A percentile compares a stretch with the other conserved stretches of the same genome.
These are phyloP conservation scores for Amorphotheca resinae DNA, from an alignment of 495 filamentous ascomycete species.

Conservation along the genomic window DNA sequence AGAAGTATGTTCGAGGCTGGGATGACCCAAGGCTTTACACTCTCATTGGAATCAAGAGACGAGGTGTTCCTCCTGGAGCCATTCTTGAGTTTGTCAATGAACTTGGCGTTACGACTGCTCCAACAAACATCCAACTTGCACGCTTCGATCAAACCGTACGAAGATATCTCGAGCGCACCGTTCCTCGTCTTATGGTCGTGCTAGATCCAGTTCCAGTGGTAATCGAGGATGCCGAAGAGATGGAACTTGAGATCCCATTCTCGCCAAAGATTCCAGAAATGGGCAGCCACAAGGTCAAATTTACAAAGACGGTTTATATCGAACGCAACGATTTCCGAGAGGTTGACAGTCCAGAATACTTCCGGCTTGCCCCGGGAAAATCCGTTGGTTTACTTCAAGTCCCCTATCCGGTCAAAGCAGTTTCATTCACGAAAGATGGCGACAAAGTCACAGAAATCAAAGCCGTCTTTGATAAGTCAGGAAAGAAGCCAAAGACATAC, in stretches of 20 bases:
- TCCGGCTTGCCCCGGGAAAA: conserved; percentile 87
- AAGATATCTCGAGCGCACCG: conserved; percentile 61
- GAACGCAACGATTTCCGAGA: conserved; percentile 89
- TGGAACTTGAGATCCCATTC: conserved; percentile 51
- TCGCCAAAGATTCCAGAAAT: conserved; percentile 50
- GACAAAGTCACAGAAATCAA: conserved; percentile 59
- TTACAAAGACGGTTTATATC: conserved; percentile 83
- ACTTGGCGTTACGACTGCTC: conserved; percentile 62
- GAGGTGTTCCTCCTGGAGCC: conserved; percentile 70
- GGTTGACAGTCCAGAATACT: conserved; percentile 72
- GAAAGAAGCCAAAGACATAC: conserved; percentile 74
- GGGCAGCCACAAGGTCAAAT: conserved; percentile 48
- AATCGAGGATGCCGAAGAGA: conserved; percentile 55
- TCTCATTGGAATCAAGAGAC: conserved; percentile 59
- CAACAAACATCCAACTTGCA: conserved; percentile 50
- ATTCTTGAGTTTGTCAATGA: conserved; percentile 72
- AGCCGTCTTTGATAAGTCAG: conserved; percentile 52
- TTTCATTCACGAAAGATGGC: conserved; percentile 60
- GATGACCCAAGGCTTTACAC: conserved; percentile 77
- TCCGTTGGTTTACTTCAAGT: conserved; percentile 76
- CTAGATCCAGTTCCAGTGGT: conserved; percentile 59
- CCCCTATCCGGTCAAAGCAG: conserved; percentile 72
- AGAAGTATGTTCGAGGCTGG: conserved; percentile 56
- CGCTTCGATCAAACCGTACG: conserved; percentile 62
- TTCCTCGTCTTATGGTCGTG: conserved; percentile 70